phyloP scores from a whole-genome alignment of 768 basidiomycete genomes.

The Leccinellum luteum region DNA sequence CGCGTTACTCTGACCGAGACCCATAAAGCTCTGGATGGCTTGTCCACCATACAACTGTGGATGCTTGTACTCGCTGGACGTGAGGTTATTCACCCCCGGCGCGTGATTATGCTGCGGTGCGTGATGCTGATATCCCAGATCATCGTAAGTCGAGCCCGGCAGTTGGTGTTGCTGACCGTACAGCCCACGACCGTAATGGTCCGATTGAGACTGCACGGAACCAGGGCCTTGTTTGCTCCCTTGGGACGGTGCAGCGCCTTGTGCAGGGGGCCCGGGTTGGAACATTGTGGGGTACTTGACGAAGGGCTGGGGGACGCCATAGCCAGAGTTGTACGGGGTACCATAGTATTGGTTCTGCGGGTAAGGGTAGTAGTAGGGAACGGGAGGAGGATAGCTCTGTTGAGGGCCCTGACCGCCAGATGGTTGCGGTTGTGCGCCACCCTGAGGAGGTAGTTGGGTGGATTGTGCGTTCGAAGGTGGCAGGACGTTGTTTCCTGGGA shows the following conservation, averaged over 20 bases:
- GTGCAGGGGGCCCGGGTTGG: constrained; percentile 67
- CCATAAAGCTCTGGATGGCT: constrained; percentile 71
- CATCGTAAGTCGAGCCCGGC: constrained; percentile 46
- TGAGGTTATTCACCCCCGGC: constrained; percentile 37
- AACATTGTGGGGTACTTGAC: constrained; percentile 79
- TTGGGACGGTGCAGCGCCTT: constrained; percentile 62
- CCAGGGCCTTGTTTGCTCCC: constrained; percentile 63
- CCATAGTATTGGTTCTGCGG: constrained; percentile 78
- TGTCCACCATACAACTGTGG: constrained; percentile 48
- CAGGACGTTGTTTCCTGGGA: constrained; percentile 47
- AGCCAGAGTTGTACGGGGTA: constrained; percentile 60
- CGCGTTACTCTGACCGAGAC: constrained; percentile 46
- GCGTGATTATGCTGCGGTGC: constrained; percentile 59
- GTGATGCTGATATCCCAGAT: constrained; percentile 53
- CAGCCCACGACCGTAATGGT: constrained; percentile 61
- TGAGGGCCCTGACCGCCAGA: constrained; percentile 62
- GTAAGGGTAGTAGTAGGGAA: constrained; percentile 62
- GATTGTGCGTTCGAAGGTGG: constrained; percentile 54
- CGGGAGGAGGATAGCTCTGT: constrained; percentile 62
- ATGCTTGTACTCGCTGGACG: constrained; percentile 45
- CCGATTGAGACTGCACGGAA: constrained; percentile 49
- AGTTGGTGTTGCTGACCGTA: constrained; percentile 62
- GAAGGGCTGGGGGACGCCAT: constrained; percentile 61
- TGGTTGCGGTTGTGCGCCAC: constrained; percentile 53
- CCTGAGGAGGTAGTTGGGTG: constrained; percentile 50